Evolutionary conservation across 129 eudicot species (phyloP), one percentile per base, ranked within the genome.

Genomic region (Lonicera japonica): DNA sequence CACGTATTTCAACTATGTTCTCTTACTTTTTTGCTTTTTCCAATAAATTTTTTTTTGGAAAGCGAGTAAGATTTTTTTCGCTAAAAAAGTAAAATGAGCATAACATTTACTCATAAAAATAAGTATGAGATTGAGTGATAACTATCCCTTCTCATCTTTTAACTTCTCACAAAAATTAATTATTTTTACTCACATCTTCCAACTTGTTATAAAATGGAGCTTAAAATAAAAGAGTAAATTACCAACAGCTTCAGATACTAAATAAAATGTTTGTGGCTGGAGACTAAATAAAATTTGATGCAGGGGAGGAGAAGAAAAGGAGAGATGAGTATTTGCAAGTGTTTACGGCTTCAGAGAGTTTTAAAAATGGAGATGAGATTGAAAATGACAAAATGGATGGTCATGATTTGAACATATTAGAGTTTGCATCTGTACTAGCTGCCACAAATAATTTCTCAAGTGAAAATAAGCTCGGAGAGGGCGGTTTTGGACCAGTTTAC

Each of bases 401-500:
- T 25, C 58, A 40, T 21, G 73, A 76, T 53, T 51, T 76, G 39
- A 76, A 54, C 23, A 43, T 70, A 6, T 70, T 70, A 54, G 64
- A 64, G 36, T 64, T 70, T 55, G 23, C 58, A 39, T 47, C 56
- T 18, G 47, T 76, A 14, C n/a, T 34, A n/a, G 67, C 60, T 17
- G 76, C 76, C 18, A 76, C 81, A 59, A 58, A 36, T 20, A 59
- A 70, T 46, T 76, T 76, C 47, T 70, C 76, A 22, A 15, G 15
- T 11, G 76, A 64, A 20, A 48, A 58, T 41, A 75, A 70, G 50
- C 64, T 75, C 8, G 80, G 76, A 41, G 58, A 75, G 63, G 80
- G 80, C 40, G 80, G 80, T 38, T 75, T 75, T 29, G 80, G 76
- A 19, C 70, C 72, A 19, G 81, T 70, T 59, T 70, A 70, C 64